Base-by-base conservation (phyloP, 164 flowering plant species). In the Vitis cinerea region DNA sequence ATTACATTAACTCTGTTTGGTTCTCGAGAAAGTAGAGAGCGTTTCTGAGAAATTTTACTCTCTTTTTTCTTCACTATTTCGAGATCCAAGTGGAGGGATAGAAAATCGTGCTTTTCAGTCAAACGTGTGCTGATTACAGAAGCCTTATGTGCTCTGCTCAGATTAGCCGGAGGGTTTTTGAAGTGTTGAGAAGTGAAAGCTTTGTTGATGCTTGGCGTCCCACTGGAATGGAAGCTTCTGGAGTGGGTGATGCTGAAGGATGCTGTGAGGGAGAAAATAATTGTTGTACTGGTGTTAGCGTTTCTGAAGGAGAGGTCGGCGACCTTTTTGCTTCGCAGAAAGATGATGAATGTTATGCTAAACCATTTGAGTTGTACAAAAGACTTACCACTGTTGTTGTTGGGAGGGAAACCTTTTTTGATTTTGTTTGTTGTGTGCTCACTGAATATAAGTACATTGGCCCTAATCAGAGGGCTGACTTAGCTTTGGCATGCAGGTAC, bases 121-220 rank as follows among this genome's bases (percentile, higher is more conserved):
- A 3, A 37, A 37, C 6, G 4, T 44, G 10, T 47, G 16, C 62
- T 70, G 71, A 67, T 30, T 69, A 23, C 11, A 13, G 44, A 37
- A 6, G 44, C 13, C 50, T 29, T 29, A 37, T 69, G 51, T 67
- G 48, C 19, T 29, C 69, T 77, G 59, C 14, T 61, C 89, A 95
- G 99, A 95, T 95, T 47, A 93, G 99, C 84, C 80, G 77, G 70
- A 84, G 97, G 78, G 98, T 93, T 48, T 91, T 93, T 75, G 93
- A 86, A 59, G 63, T 84, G 83, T 77, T 88, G 78, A 87, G 82
- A 81, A 81, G 75, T 59, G 87, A 83, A 75, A 70, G 68, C 67
- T 65, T 79, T 14, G 69, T 59, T 53, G 83, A 87, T 66, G 77
- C 77, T 63, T 67, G 67, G 66, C 79, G 61, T 68, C 74, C 78